phyloP scores from a whole-genome alignment of 495 filamentous ascomycete genomes.

The Wilcoxina mikolae region DNA sequence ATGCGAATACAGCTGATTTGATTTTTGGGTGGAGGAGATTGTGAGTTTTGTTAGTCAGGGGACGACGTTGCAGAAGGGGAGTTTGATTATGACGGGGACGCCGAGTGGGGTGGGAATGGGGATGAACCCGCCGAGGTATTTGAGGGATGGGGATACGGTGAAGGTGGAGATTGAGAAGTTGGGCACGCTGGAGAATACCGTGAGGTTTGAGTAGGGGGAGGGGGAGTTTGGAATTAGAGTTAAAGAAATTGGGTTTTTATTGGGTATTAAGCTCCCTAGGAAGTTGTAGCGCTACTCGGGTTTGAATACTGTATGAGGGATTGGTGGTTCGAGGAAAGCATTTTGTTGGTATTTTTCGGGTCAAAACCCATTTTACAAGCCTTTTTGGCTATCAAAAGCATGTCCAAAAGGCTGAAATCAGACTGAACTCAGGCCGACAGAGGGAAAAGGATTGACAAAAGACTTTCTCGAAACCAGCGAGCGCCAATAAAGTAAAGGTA shows the following conservation, averaged over 20 bases:
- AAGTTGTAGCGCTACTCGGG: too few species aligned
- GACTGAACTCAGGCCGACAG: too few species aligned
- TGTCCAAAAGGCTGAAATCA: too few species aligned
- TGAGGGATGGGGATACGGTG: conserved; percentile 40
- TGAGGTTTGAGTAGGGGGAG: conserved; percentile 41
- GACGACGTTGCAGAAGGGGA: conserved; percentile 62
- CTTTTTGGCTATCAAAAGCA: too few species aligned
- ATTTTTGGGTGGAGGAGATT: conserved; percentile 60
- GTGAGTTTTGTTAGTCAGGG: conserved; percentile 63
- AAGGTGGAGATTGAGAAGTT: conserved; percentile 5
- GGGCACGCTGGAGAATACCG: conserved; percentile 48
- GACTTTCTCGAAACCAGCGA: too few species aligned
- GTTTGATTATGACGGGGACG: conserved; percentile 77
- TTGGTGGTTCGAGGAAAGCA: too few species aligned
- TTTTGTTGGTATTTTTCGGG: too few species aligned
- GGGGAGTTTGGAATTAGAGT: neutral
- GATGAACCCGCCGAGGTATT: conserved; percentile 50
- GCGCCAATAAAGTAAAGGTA: too few species aligned
- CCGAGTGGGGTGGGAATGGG: conserved; percentile 71
- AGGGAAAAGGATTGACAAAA: too few species aligned
- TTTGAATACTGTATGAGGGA: too few species aligned
- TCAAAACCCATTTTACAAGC: too few species aligned
- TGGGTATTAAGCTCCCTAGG: too few species aligned
- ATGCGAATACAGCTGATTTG: conserved; percentile 63
- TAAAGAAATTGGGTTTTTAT: neutral